A percentile compares a stretch with the other conserved stretches of the same genome.
These are phyloP conservation scores for Garcia nutans DNA, from an alignment of 345 rosid species.

Conservation along the genomic window DNA sequence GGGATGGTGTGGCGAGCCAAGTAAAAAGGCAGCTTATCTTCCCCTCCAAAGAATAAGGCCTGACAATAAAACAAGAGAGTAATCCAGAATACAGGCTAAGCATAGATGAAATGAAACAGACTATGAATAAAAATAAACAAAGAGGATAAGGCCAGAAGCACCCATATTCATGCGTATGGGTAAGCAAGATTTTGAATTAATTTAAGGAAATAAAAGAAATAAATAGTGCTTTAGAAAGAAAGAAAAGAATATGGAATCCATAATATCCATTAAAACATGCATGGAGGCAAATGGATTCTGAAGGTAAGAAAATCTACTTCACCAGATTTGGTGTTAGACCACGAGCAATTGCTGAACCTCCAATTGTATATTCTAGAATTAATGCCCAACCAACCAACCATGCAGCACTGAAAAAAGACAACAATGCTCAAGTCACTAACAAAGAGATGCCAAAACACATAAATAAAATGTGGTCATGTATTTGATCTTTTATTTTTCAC, in stretches of 20 bases:
- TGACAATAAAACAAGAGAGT: constrained; percentile 8
- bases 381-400: constrained; percentile 98
- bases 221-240: background rate
- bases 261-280: background rate
- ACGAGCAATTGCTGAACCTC: constrained; percentile 94
- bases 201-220: background rate
- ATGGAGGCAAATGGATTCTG: background rate
- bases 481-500: background rate
- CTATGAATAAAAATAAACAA: background rate
- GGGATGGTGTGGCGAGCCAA: constrained; percentile 34
- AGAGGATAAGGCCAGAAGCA: background rate
- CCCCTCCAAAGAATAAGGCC: constrained; percentile 36
- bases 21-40: constrained; percentile 26
- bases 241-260: background rate
- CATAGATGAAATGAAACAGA: background rate
- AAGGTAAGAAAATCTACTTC: constrained; percentile 12
- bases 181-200: background rate
- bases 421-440: constrained; percentile 1
- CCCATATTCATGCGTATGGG: background rate
- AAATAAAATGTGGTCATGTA: background rate
- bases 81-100: background rate
- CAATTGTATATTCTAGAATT: constrained; percentile 87
- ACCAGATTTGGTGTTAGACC: constrained; percentile 88
- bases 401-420: constrained; percentile 53
- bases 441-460: background rate